Evolutionary conservation across 176 grass and related monocot species (phyloP).

Genomic region (Ensete ventricosum): DNA sequence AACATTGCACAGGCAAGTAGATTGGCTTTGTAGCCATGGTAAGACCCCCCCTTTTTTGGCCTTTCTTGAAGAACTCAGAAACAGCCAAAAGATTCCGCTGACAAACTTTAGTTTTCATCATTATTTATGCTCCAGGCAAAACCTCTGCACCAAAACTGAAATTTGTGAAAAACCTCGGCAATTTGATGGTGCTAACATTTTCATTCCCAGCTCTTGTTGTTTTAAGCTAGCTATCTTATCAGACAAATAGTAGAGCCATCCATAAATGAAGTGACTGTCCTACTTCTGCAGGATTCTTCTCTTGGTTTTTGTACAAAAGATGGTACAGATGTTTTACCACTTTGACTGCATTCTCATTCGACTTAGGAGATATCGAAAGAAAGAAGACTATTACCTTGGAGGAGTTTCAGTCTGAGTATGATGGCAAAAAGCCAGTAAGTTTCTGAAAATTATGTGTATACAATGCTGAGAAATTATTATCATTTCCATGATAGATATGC

Average conservation of each 20-base stretch:
- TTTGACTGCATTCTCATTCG: slow-evolving; percentile 62
- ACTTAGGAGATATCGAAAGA: slow-evolving; percentile 62
- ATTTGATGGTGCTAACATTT: slow-evolving; percentile 62
- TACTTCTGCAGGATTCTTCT: slow-evolving; percentile 64
- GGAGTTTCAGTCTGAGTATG: slow-evolving; percentile 69
- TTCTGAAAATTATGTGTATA: background rate
- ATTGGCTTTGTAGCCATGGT: slow-evolving; percentile 6
- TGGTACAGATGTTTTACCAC: slow-evolving; percentile 88
- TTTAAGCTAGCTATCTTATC: background rate
- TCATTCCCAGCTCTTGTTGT: background rate
- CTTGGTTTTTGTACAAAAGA: slow-evolving; percentile 75
- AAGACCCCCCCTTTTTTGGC: background rate
- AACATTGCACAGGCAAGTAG: slow-evolving; percentile 43
- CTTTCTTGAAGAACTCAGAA: background rate
- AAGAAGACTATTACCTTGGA: slow-evolving; percentile 58
- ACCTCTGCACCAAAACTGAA: slow-evolving; percentile 35
- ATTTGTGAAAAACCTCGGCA: slow-evolving; percentile 41
- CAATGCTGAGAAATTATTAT: too few species aligned
- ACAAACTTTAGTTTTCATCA: slow-evolving; percentile 8
- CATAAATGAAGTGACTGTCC: slow-evolving; percentile 5
- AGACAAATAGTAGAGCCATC: background rate
- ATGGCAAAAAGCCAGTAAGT: slow-evolving; percentile 68
- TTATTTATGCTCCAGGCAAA: slow-evolving; percentile 51
- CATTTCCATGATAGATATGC: too few species aligned
- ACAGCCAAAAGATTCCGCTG: background rate